Percentiles rank a stretch among this genome's conserved stretches.
Conservation (phyloP, 148 eudicot species). For the Beta vulgaris region DNA sequence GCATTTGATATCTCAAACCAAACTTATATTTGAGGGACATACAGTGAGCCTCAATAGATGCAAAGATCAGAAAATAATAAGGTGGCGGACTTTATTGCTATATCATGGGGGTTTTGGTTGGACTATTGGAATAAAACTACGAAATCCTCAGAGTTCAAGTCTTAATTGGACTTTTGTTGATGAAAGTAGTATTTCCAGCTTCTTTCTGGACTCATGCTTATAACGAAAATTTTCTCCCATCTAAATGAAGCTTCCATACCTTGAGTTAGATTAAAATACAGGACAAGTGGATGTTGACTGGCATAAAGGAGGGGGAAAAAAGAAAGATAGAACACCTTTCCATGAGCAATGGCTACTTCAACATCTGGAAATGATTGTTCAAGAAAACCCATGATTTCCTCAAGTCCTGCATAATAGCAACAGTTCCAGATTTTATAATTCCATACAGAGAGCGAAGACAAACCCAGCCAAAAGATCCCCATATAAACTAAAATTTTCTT, state of each 20-base stretch:
- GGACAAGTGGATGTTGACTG: background rate
- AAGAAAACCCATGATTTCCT: conserved; percentile 72
- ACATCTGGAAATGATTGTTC: conserved; percentile 64
- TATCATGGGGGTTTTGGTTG: background rate
- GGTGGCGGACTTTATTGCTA: background rate
- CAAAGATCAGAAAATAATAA: no score
- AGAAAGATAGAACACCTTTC: conserved; percentile 54
- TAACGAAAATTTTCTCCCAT: no score
- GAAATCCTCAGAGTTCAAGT: no score
- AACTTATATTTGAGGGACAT: no score
- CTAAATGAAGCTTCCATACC: no score
- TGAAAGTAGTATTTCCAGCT: background rate
- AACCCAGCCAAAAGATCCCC: background rate
- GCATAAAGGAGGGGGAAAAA: background rate
- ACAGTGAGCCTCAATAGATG: no score
- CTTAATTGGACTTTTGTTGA: background rate
- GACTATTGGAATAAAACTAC: background rate
- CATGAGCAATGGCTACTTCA: conserved; percentile 92
- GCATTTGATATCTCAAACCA: no score
- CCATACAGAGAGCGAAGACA: conserved; percentile 10
- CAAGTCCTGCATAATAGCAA: conserved; percentile 59
- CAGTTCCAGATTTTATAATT: background rate
- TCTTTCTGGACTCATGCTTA: background rate
- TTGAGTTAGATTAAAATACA: background rate
- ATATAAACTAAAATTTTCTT: background rate